Conservation (phyloP, 2,329 filamentous ascomycete genomes). For the Akanthomyces muscarius region DNA sequence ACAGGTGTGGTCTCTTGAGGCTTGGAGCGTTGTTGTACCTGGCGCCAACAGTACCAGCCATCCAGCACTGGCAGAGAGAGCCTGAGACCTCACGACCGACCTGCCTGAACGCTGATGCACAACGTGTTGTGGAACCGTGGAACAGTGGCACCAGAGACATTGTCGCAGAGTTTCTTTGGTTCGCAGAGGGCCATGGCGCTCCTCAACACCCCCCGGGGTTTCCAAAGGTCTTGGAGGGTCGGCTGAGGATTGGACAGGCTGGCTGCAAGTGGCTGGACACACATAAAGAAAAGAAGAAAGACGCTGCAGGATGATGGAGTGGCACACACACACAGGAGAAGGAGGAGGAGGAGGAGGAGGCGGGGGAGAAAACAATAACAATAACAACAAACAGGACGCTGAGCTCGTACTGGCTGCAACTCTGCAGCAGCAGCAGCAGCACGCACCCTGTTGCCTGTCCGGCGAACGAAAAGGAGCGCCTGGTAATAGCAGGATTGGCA, state of each 20-base stretch:
- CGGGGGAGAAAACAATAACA: slow-evolving; percentile 7
- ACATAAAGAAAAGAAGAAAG: not conserved
- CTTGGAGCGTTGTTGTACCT: not conserved
- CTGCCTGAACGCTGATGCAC: not conserved
- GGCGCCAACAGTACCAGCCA: not conserved
- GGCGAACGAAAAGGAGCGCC: not conserved
- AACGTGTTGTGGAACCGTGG: not conserved
- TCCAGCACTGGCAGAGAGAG: not conserved
- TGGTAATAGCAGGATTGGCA: not conserved
- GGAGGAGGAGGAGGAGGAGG: slow-evolving; percentile 11
- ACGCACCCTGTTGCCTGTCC: not conserved
- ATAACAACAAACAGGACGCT: slow-evolving; percentile 5
- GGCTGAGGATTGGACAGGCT: slow-evolving; percentile 1
- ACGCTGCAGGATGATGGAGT: not conserved
- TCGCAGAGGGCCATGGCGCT: not conserved
- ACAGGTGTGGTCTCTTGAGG: not conserved
- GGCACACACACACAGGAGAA: not conserved
- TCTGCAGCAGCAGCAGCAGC: not conserved
- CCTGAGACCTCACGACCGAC: not conserved
- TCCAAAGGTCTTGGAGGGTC: not conserved
- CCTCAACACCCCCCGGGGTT: not conserved
- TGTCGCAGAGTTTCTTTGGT: slow-evolving; percentile 18
- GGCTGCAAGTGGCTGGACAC: slow-evolving; percentile 1
- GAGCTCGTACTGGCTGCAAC: not conserved
- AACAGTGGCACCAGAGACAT: slow-evolving; percentile 1